Evolutionary conservation across 306 rosid genomes (phyloP).

Genomic region (Cucurbita maxima): DNA sequence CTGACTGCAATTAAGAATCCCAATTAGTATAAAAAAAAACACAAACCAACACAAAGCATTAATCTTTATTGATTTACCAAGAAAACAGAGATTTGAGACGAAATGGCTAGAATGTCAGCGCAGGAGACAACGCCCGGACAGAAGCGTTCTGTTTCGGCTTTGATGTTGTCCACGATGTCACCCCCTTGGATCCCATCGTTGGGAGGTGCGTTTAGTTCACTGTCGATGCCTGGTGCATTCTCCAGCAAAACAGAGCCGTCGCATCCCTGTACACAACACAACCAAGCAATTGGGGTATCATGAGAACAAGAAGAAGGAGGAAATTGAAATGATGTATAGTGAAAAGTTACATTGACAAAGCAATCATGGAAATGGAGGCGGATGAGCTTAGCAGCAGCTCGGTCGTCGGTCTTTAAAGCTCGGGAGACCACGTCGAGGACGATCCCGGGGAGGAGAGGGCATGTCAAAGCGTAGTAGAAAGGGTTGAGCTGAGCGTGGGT

Average conservation of each 20-base stretch:
- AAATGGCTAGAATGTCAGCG: slow-evolving; percentile 56
- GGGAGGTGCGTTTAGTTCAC: slow-evolving; percentile 57
- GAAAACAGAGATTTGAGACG: slow-evolving; percentile 47
- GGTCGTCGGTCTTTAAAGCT: neutral
- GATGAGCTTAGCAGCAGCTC: neutral
- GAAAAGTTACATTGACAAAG: neutral
- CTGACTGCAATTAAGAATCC: slow-evolving; percentile 11
- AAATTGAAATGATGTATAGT: no score
- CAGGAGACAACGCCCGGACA: slow-evolving; percentile 61
- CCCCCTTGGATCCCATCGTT: slow-evolving; percentile 30
- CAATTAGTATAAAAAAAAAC: neutral
- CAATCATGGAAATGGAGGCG: slow-evolving; percentile 1
- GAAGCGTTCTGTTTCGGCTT: slow-evolving; percentile 35
- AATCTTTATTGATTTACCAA: slow-evolving; percentile 16
- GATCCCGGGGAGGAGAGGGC: neutral
- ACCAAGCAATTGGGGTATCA: neutral
- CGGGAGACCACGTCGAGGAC: neutral
- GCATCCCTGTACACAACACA: slow-evolving; percentile 32
- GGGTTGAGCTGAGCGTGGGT: neutral
- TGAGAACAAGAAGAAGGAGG: neutral
- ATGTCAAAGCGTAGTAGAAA: neutral
- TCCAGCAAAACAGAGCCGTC: slow-evolving; percentile 66
- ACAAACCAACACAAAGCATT: neutral
- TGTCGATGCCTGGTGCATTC: slow-evolving; percentile 33
- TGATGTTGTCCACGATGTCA: slow-evolving; percentile 47